These are phyloP conservation scores for Mycena pura DNA, from an alignment of 768 basidiomycete genomes.

Conservation along the genomic window DNA sequence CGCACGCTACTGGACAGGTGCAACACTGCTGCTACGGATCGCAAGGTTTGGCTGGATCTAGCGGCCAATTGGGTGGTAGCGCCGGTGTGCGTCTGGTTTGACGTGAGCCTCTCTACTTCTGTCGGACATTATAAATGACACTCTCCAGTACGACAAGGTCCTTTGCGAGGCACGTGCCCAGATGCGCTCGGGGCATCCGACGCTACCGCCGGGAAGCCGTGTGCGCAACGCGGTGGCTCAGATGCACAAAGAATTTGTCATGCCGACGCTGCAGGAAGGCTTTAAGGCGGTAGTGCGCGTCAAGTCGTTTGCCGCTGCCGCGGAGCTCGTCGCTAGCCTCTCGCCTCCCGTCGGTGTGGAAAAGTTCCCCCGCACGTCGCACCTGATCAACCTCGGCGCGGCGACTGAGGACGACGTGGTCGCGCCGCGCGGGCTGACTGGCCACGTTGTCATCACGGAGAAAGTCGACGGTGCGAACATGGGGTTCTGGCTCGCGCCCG, in stretches of 20 bases:
- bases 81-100: slow-evolving; percentile 62
- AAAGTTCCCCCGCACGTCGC: slow-evolving; percentile 69
- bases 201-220: slow-evolving; percentile 59
- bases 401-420: slow-evolving; percentile 58
- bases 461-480: slow-evolving; percentile 74
- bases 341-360: slow-evolving; percentile 50
- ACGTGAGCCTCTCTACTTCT: slow-evolving; percentile 29
- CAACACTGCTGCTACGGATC: slow-evolving; percentile 55
- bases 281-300: slow-evolving; percentile 57
- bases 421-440: slow-evolving; percentile 29
- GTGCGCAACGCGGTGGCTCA: slow-evolving; percentile 63
- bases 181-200: slow-evolving; percentile 62
- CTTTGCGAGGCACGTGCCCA: slow-evolving; percentile 64
- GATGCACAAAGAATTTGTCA: slow-evolving; percentile 53
- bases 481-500: slow-evolving; percentile 63
- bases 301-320: slow-evolving; percentile 56
- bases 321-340: slow-evolving; percentile 52
- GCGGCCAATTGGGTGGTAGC: slow-evolving; percentile 53
- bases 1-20: slow-evolving; percentile 62
- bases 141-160: slow-evolving; percentile 42
- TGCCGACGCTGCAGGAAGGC: slow-evolving; percentile 57
- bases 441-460: slow-evolving; percentile 60
- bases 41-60: slow-evolving; percentile 57
- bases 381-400: slow-evolving; percentile 64
- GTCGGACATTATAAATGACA: not conserved